Evolutionary conservation across 306 rosid species (phyloP), one percentile per base, ranked within the genome.

Genomic region (Oemleria cerasiformis): DNA sequence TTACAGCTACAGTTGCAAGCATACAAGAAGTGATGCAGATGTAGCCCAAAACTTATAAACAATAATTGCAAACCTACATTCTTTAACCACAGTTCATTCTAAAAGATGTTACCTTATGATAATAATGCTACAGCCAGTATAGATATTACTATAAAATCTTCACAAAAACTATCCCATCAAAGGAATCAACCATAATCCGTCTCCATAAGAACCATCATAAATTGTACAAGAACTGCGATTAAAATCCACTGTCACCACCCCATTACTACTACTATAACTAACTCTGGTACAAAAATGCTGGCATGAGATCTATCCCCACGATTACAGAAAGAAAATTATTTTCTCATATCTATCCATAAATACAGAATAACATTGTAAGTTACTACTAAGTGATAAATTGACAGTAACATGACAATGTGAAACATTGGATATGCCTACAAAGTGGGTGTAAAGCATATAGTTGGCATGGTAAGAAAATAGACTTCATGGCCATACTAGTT

Each of bases 141-240:
- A 14, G 43, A 23, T 14, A 70, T 63, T 62, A 17, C 67, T 23
- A 69, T 0, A 14, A 42, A 53, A 40, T 30, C 41, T 23, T 69
- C 63, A 41, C 4, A 67, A 30, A 9, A 20, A 60, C 65, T n/a
- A 60, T 8, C 23, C 58, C 71, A 34, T 30, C 72, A 49, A 3
- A 5, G 30, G 15, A 23, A 41, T 42, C 25, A 23, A 55, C 7
- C 54, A 40, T 9, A 41, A 21, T n/a, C 30, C 40, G 8, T 34
- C 53, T 39, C 9, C 48, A 12, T 39, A 19, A 61, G 49, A 41
- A 68, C 34, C 48, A 40, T 16, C 44, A 38, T 7, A 51, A 51
- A 15, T 17, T 38, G 40, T 51, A 68, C 23, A 47, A 67, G 71
- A 49, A 67, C 71, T 50, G 15, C 61, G 5, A 68, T 7, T 21